These are phyloP conservation scores for Fusarium pseudoanthophilum DNA, from an alignment of 2,329 filamentous ascomycete species.

Conservation along the genomic window DNA sequence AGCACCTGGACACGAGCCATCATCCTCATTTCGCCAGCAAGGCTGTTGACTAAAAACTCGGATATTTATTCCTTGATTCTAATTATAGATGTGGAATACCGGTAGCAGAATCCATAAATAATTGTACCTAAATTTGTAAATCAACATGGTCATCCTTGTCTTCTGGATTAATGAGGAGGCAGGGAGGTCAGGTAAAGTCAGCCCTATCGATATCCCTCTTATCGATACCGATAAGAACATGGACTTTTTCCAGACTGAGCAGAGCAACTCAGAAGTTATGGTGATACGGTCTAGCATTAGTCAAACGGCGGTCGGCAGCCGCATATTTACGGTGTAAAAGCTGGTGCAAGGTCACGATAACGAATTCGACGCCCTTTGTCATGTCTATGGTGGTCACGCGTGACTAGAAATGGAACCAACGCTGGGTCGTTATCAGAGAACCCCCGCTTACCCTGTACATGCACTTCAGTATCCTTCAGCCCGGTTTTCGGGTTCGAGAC, in stretches of 20 bases:
- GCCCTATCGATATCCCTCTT: neutral
- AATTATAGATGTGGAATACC: neutral
- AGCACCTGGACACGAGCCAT: neutral
- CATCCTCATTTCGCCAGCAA: neutral
- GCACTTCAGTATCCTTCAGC: rapidly evolving
- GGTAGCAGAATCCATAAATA: neutral
- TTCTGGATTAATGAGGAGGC: neutral
- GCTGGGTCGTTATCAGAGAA: neutral
- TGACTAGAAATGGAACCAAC: neutral
- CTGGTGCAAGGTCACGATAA: neutral
- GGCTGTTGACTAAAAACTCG: neutral
- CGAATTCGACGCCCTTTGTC: neutral
- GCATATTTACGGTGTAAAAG: neutral
- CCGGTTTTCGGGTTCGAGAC: rapidly evolving
- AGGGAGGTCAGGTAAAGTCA: no score
- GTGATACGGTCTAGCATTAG: rapidly evolving
- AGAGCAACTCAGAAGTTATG: rapidly evolving
- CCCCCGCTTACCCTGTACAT: neutral
- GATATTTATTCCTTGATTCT: neutral
- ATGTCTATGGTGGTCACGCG: neutral
- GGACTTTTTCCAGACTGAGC: no score
- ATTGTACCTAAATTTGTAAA: neutral
- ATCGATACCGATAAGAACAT: neutral
- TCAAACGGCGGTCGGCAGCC: neutral
- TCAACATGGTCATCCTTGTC: neutral